Evolutionary conservation across 306 rosid genomes (phyloP).

Genomic region (Inga oerstediana): DNA sequence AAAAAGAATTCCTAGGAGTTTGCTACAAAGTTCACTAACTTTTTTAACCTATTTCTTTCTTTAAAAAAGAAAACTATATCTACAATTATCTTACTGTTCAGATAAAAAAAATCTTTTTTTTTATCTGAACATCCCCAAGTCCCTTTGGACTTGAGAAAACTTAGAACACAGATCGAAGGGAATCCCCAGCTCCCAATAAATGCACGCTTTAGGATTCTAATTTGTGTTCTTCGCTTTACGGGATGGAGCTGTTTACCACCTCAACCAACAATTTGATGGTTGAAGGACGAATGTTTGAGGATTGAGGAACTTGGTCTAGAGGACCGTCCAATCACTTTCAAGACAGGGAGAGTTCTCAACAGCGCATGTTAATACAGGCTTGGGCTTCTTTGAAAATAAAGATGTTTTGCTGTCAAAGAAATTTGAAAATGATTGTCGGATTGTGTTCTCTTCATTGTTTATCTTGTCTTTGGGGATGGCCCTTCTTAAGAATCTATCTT

Average conservation of each 20-base stretch:
- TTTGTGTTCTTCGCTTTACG: too few relatives aligned
- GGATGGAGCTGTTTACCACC: too few relatives aligned
- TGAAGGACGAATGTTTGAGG: background rate
- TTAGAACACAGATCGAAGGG: too few relatives aligned
- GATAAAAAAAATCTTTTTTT: background rate
- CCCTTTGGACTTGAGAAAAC: too few relatives aligned
- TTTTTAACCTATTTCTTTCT: background rate
- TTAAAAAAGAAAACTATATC: slow-evolving; percentile 28
- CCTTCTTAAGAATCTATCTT: slow-evolving; percentile 57
- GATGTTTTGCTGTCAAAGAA: slow-evolving; percentile 91
- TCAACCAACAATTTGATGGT: too few relatives aligned
- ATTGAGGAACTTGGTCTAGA: slow-evolving; percentile 38
- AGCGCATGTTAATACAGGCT: slow-evolving; percentile 46
- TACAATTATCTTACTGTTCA: slow-evolving; percentile 56
- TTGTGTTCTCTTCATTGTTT: slow-evolving; percentile 46
- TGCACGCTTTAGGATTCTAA: too few relatives aligned
- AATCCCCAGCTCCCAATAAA: too few relatives aligned
- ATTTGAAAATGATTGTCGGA: slow-evolving; percentile 68
- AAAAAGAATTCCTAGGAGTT: slow-evolving; percentile 11
- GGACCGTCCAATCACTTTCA: slow-evolving; percentile 65
- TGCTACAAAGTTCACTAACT: slow-evolving; percentile 6
- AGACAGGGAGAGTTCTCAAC: slow-evolving; percentile 38
- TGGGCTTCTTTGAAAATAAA: slow-evolving; percentile 73
- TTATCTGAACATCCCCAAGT: too few relatives aligned
- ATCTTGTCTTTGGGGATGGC: slow-evolving; percentile 45